These are phyloP conservation scores for Aspergillus nanangensis DNA, from an alignment of 495 filamentous ascomycete species.

Conservation along the genomic window DNA sequence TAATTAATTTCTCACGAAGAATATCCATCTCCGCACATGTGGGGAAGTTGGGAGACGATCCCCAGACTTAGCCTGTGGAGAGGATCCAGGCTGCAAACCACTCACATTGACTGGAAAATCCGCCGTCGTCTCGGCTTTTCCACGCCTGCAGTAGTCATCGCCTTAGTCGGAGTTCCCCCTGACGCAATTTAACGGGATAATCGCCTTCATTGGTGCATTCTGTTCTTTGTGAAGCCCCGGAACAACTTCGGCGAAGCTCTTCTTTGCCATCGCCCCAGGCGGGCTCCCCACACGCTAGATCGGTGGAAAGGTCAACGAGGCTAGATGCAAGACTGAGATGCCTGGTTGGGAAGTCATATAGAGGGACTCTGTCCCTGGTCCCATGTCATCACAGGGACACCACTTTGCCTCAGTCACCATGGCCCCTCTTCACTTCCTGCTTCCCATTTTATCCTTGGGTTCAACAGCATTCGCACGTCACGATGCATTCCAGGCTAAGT, in stretches of 20 bases:
- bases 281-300: too few relatives aligned
- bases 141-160: not conserved
- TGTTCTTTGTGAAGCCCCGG: not conserved
- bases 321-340: too few relatives aligned
- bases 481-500: conserved; percentile 23
- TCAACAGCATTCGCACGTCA: conserved; percentile 22
- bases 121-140: conserved; percentile 1
- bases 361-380: too few relatives aligned
- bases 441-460: conserved; percentile 20
- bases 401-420: too few relatives aligned
- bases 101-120: not conserved
- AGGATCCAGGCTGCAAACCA: not conserved
- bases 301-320: too few relatives aligned
- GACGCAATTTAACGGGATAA: too few relatives aligned
- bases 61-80: not conserved
- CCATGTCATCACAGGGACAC: too few relatives aligned
- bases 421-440: conserved; percentile 8
- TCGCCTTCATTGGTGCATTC: too few relatives aligned
- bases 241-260: conserved; percentile 6
- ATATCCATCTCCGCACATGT: conserved; percentile 8
- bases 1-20: not conserved
- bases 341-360: too few relatives aligned
- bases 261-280: not conserved
- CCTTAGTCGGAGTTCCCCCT: too few relatives aligned
- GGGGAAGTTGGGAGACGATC: conserved; percentile 10